Evolutionary conservation across 495 filamentous ascomycete species (phyloP), one percentile per base, ranked within the genome.

Genomic region (Amniculicola lignicola): DNA sequence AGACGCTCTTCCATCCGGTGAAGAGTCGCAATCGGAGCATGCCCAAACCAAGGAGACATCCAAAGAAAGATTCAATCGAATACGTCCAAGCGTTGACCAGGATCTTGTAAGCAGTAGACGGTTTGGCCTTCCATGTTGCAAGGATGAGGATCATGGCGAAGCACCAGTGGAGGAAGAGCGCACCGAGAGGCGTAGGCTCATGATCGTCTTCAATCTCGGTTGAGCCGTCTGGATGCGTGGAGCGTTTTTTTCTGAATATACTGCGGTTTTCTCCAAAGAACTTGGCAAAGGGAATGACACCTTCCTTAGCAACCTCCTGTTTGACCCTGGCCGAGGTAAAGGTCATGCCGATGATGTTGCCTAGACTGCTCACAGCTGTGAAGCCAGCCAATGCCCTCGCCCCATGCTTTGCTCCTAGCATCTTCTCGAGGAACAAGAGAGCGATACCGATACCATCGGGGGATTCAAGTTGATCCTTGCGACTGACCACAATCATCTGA

Each of bases 251-350:
- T 10, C 60, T 3, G 18, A 39, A 57, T 7, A 57, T 4, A 29
- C 31, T 21, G 3, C 2, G 25, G 29, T 39, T 60, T 25, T 41
- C n/a, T 19, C 38, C 75, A 45, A 80, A 74, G 51, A 78, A 70
- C 14, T 64, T 64, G 2, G 74, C 70, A 22, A 64, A 75, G 0
- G 79, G 79, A 2, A 82, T 60, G 36, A 79, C 66, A 3, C 77
- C 76, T 52, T 78, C 74, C 57, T 78, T 79, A 21, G 75, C 76
- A 27, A 79, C 78, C 38, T 79, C 76, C 55, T 78, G 76, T 60
- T 78, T 81, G 41, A 80, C 75, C 65, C 73, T 27, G 5, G 76
- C 59, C 25, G 77, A 65, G 23, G 78, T 75, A 48, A 77, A 74
- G 16, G 81, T 81, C 52, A 74, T 70, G 4, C 77, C 74, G 2